Evolutionary conservation across 257 asterid genomes (phyloP).

Genomic region (Cynanchum wilfordii): DNA sequence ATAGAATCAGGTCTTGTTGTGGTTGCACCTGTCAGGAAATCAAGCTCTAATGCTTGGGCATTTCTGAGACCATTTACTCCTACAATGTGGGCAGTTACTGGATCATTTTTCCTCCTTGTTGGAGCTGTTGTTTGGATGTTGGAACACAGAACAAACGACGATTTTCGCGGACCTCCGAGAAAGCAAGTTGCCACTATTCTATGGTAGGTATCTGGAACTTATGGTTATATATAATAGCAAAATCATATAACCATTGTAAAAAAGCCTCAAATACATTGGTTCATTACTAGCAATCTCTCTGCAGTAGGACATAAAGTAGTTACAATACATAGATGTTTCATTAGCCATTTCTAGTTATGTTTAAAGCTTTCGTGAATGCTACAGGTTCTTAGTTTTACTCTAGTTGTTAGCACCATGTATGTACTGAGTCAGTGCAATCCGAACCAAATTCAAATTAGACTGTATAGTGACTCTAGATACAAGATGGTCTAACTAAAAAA

Average conservation of each 20-base stretch:
- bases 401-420: no score
- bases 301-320: not conserved
- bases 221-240: not conserved
- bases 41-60: slow-evolving; percentile 29
- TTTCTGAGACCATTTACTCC: slow-evolving; percentile 36
- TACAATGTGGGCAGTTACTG: slow-evolving; percentile 36
- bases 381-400: no score
- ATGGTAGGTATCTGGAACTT: slow-evolving; percentile 25
- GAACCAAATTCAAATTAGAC: no score
- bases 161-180: slow-evolving; percentile 47
- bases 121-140: slow-evolving; percentile 42
- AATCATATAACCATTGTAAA: not conserved
- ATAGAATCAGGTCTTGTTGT: slow-evolving; percentile 58
- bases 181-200: slow-evolving; percentile 35
- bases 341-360: not conserved
- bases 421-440: no score
- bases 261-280: not conserved
- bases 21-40: slow-evolving; percentile 30
- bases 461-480: no score
- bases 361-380: no score
- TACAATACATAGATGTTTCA: not conserved
- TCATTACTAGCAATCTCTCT: not conserved
- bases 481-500: no score
- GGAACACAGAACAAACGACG: slow-evolving; percentile 43
- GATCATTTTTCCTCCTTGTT: slow-evolving; percentile 22